phyloP scores from a whole-genome alignment of 352 stramenopile genomes.

The Globisporangium abappressorium region DNA sequence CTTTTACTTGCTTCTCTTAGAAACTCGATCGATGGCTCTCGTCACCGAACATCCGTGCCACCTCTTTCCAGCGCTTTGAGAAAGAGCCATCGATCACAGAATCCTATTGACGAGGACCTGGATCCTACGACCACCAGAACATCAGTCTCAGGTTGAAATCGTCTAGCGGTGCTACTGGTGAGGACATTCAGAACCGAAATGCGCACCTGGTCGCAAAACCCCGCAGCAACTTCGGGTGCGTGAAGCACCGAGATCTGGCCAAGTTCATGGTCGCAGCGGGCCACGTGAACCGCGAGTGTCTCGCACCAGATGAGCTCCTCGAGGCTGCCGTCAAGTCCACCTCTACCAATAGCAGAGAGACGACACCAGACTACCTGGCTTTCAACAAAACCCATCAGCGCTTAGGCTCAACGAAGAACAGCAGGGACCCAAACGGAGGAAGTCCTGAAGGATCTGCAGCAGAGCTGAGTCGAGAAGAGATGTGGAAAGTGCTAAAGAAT shows the following conservation, averaged over 20 bases:
- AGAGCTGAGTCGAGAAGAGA: conserved; percentile 17
- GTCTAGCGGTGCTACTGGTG: too few relatives aligned
- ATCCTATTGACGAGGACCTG: conserved; percentile 33
- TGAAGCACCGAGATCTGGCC: conserved; percentile 40
- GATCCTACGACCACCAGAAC: conserved; percentile 20
- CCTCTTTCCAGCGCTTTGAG: conserved; percentile 37
- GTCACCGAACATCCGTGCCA: conserved; percentile 25
- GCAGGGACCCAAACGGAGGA: too few relatives aligned
- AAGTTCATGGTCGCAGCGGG: conserved; percentile 47
- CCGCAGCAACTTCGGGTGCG: conserved; percentile 28
- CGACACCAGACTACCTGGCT: conserved; percentile 36
- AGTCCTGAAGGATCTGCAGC: neutral
- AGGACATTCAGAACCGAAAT: conserved; percentile 8
- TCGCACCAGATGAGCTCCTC: conserved; percentile 19
- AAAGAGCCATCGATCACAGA: conserved; percentile 20
- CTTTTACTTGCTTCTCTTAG: conserved; percentile 3
- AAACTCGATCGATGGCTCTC: conserved; percentile 34
- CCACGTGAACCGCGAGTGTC: conserved; percentile 30
- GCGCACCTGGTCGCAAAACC: conserved; percentile 14
- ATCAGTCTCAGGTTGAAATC: neutral
- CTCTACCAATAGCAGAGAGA: conserved; percentile 9
- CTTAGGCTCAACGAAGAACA: neutral
- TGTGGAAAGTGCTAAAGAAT: conserved; percentile 33
- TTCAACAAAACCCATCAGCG: conserved; percentile 28
- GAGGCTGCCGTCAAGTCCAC: conserved; percentile 27